A percentile compares a stretch with the other conserved stretches of the same genome.
phyloP scores from a whole-genome alignment of 257 asterid species.

The Phtheirospermum japonicum region DNA sequence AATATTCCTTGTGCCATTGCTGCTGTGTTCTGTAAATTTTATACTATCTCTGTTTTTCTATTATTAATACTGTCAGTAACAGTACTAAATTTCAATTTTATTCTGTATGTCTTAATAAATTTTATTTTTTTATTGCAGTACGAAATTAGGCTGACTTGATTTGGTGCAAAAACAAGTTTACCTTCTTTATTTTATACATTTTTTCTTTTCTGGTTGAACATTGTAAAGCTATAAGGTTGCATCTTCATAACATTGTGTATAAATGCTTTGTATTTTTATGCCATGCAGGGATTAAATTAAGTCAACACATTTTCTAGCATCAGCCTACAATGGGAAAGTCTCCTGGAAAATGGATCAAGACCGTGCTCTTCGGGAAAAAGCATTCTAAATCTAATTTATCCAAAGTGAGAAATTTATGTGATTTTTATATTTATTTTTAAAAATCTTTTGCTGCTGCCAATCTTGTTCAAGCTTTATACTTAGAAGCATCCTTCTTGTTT shows the following conservation, averaged over 20 bases:
- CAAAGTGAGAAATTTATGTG: constrained; percentile 59
- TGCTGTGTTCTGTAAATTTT: background rate
- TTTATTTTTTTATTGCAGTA: background rate
- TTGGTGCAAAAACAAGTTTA: background rate
- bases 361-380: constrained; percentile 87
- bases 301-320: constrained; percentile 14
- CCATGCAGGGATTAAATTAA: constrained; percentile 34
- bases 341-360: constrained; percentile 93
- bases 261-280: constrained; percentile 13
- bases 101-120: background rate
- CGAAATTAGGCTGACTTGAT: background rate
- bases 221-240: background rate
- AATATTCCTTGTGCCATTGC: too few species aligned
- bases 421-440: background rate
- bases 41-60: constrained; percentile 13
- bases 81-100: background rate
- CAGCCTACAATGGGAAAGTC: constrained; percentile 68
- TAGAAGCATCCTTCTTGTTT: background rate
- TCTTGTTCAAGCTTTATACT: background rate
- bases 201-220: background rate
- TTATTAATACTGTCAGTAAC: background rate
- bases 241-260: constrained; percentile 1
- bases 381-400: constrained; percentile 60
- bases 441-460: background rate
- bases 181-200: constrained; percentile 3